Base-by-base conservation (phyloP, 805 yeast genomes). In the Wickerhamiella musiphila region DNA sequence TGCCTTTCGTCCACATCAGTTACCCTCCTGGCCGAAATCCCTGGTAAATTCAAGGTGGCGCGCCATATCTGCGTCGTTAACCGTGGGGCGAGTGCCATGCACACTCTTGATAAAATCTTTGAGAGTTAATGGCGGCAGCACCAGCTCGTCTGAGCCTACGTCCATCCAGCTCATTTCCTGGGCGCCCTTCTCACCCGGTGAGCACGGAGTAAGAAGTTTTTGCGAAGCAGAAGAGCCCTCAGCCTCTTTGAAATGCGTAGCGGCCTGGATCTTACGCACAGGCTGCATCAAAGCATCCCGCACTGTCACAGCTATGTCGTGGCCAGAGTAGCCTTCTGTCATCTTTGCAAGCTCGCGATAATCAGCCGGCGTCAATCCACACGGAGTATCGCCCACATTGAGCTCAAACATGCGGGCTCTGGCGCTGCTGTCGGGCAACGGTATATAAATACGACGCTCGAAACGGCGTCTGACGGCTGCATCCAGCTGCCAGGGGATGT, bases 201-300 rank as follows among this genome's bases (percentile, higher is more conserved):
- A 83, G 50, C 98, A 90, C 1, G 98, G 98, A 11, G 84, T 78
- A 31, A 70, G 65, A 51, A 70, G 73, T 23, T 48, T 45, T 20
- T 35, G 34, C 11, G 43, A 33, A 6, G 47, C 53, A 1, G 52
- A 53, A 10, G 9, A 56, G 16, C 35, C 41, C 6, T 63, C 61
- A 1, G 47, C 42, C 8, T 70, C 69, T 51, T 77, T 78, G 61
- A 90, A 90, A 61, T 90, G 98, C 0, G 98, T 90, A 1, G 98
- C 95, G 48, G 70, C 75, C 55, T 86, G 96, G 40, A 90, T 82
- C 51, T 82, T 83, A 46, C 98, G 68, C 37, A 90, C 82, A 2
- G 99, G 98, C 54, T 86, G 92, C 98, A 90, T 90, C 44, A 90
- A 61, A 0, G 96, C 96, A 54, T 90, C 99, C 46, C 93, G 73